phyloP scores from a whole-genome alignment of 805 yeast species.

The Naumovozyma castellii region DNA sequence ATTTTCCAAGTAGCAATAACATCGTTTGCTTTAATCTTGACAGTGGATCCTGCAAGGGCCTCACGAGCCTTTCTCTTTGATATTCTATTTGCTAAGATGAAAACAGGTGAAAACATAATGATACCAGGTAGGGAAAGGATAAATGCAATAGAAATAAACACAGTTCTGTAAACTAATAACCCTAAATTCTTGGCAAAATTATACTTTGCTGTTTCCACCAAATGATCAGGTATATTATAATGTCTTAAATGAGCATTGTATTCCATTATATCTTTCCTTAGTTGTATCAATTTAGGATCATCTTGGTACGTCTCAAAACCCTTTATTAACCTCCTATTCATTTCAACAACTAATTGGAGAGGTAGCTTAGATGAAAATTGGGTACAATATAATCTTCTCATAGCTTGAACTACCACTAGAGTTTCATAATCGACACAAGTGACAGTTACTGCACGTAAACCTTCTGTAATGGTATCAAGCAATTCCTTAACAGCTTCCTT shows the following conservation, averaged over 20 bases:
- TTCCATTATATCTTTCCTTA: conserved; percentile 53
- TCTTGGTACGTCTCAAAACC: conserved; percentile 72
- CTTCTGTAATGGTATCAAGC: conserved; percentile 59
- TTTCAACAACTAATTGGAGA: conserved; percentile 75
- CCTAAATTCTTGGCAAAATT: conserved; percentile 41
- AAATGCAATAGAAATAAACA: conserved; percentile 47
- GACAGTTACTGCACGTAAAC: conserved; percentile 77
- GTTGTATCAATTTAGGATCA: conserved; percentile 52
- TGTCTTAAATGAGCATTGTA: conserved; percentile 69
- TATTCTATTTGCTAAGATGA: conserved; percentile 63
- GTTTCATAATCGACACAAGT: conserved; percentile 86
- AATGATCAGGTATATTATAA: conserved; percentile 47
- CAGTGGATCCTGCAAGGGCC: conserved; percentile 81
- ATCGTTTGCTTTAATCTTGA: conserved; percentile 84
- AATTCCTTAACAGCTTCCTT: conserved; percentile 65
- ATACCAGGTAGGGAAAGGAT: conserved; percentile 80
- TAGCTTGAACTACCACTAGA: conserved; percentile 81
- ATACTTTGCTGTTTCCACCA: conserved; percentile 43
- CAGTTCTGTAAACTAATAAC: conserved; percentile 47
- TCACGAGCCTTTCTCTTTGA: conserved; percentile 62
- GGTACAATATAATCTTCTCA: conserved; percentile 76
- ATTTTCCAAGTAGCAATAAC: conserved; percentile 98
- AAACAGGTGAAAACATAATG: conserved; percentile 79
- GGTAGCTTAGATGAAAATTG: conserved; percentile 66
- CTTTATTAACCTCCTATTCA: conserved; percentile 75